phyloP scores from a whole-genome alignment of 2,329 filamentous ascomycete genomes.

The Aspergillus nomiae region DNA sequence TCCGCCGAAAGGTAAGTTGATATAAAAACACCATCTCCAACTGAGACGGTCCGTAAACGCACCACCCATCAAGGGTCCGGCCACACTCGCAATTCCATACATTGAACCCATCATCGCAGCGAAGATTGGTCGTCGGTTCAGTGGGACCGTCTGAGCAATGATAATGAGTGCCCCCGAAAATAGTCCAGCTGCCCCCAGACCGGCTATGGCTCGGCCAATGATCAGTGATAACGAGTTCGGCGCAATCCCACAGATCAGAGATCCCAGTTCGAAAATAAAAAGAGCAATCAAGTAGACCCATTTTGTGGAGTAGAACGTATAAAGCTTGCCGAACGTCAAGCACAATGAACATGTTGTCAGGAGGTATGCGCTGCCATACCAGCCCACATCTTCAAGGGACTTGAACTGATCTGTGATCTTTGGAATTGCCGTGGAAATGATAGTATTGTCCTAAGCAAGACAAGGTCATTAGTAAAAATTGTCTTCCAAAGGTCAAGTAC shows the following conservation, averaged over 20 bases:
- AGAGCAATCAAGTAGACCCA: conserved; percentile 44
- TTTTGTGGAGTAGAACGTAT: conserved; percentile 48
- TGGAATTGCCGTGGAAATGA: conserved; percentile 51
- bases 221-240: conserved; percentile 42
- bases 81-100: conserved; percentile 47
- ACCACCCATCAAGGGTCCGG: conserved; percentile 48
- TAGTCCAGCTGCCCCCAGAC: conserved; percentile 41
- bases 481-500: neutral
- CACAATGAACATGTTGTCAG: conserved; percentile 47
- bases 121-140: conserved; percentile 43
- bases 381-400: conserved; percentile 49
- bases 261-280: conserved; percentile 46
- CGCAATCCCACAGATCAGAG: conserved; percentile 41
- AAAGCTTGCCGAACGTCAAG: conserved; percentile 47
- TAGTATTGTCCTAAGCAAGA: conserved; percentile 41
- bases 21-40: conserved; percentile 50
- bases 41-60: conserved; percentile 46
- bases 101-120: conserved; percentile 44
- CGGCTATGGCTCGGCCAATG: conserved; percentile 45
- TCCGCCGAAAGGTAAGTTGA: conserved; percentile 41
- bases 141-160: conserved; percentile 42
- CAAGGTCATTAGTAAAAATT: neutral
- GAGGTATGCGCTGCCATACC: conserved; percentile 51
- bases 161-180: conserved; percentile 45
- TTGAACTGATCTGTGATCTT: conserved; percentile 52